A percentile compares a stretch with the other conserved stretches of the same genome.
Conservation (phyloP, 2,329 filamentous ascomycete species). For the Colletotrichum sp. region DNA sequence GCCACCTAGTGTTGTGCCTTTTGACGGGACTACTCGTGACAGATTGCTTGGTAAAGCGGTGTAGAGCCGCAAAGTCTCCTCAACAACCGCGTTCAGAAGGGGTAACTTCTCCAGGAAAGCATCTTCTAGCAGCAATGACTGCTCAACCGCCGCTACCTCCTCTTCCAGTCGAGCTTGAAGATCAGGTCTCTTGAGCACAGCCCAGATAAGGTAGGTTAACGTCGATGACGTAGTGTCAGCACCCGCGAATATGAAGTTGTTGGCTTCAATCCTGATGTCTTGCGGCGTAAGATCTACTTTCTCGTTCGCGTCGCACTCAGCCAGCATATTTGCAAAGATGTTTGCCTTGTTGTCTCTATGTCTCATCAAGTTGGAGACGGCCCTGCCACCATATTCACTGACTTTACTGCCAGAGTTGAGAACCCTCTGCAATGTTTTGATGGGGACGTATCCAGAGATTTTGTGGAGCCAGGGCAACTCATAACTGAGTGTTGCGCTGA, state of each 20-base stretch:
- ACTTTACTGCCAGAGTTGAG: not conserved
- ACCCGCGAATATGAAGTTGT: conserved; percentile 53
- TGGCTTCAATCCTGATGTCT: conserved; percentile 46
- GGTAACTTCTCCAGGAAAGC: conserved; percentile 38
- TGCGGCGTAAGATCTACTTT: not conserved
- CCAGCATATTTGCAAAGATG: not conserved
- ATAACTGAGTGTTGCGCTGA: not conserved
- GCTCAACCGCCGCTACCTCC: conserved; percentile 30
- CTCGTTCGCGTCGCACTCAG: not conserved
- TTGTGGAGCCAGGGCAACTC: not conserved
- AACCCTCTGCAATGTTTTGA: not conserved
- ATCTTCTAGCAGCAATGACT: conserved; percentile 26
- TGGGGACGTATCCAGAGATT: not conserved
- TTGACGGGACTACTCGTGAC: conserved; percentile 42
- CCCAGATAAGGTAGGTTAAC: conserved; percentile 52
- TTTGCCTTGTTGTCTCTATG: not conserved
- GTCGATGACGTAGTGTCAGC: conserved; percentile 56
- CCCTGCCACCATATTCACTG: not conserved
- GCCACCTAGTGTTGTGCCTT: conserved; percentile 42
- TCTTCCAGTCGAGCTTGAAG: conserved; percentile 35
- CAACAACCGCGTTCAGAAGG: conserved; percentile 46
- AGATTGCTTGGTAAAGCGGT: conserved; percentile 41
- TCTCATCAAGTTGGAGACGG: not conserved
- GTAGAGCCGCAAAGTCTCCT: conserved; percentile 51
- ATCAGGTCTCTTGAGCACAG: conserved; percentile 33